Conservation (phyloP, 352 stramenopile species). For the Globisporangium okanoganense region DNA sequence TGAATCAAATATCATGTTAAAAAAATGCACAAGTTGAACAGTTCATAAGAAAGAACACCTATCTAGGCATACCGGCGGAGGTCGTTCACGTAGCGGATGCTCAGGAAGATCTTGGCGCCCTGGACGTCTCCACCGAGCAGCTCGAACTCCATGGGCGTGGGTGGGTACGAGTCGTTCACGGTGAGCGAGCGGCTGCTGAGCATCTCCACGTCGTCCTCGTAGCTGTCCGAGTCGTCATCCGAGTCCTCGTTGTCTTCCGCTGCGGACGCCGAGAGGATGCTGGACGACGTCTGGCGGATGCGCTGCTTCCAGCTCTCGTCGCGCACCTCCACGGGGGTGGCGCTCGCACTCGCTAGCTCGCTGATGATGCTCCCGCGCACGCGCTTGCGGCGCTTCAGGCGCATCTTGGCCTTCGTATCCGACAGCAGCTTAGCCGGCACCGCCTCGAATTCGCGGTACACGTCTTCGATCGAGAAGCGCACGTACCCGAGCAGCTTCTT, state of each 20-base stretch:
- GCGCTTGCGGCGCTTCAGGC: constrained; percentile 75
- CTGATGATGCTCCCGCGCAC: constrained; percentile 78
- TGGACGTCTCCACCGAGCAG: constrained; percentile 40
- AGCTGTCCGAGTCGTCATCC: constrained; percentile 47
- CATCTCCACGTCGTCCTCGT: constrained; percentile 58
- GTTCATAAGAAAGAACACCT: no score
- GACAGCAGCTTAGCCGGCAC: constrained; percentile 68
- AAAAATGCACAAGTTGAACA: no score
- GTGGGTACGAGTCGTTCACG: constrained; percentile 47
- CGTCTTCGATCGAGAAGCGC: constrained; percentile 79
- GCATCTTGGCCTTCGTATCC: constrained; percentile 67
- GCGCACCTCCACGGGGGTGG: constrained; percentile 45
- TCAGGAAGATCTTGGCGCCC: constrained; percentile 67
- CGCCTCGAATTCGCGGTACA: constrained; percentile 77
- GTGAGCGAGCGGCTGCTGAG: constrained; percentile 53
- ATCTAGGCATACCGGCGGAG: constrained; percentile 73
- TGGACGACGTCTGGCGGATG: constrained; percentile 33
- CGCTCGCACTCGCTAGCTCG: constrained; percentile 41
- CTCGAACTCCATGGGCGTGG: constrained; percentile 39
- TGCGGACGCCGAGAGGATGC: constrained; percentile 27
- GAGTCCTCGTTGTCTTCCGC: constrained; percentile 22
- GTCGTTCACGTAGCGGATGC: constrained; percentile 86
- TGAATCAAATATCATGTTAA: no score
- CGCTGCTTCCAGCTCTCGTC: constrained; percentile 68
- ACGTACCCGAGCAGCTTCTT: constrained; percentile 77